Percentiles rank a stretch among this genome's conserved stretches.
These are phyloP conservation scores for Pyrenula massariospora DNA, from an alignment of 495 filamentous ascomycete genomes.

Conservation along the genomic window DNA sequence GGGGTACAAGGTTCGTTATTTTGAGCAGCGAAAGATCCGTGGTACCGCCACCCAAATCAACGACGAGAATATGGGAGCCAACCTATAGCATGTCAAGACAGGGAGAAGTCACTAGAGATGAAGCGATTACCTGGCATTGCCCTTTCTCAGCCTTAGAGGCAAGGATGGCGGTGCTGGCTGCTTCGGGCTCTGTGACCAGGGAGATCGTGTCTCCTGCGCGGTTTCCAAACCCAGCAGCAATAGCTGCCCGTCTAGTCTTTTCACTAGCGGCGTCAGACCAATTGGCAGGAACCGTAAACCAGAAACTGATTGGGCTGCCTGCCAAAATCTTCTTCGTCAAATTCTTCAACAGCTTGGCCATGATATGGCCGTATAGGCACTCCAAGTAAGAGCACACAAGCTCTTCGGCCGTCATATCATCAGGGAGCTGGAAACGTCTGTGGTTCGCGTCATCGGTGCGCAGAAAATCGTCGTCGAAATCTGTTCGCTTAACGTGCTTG, in stretches of 20 bases:
- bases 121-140: neutral
- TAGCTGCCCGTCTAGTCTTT: conserved; percentile 22
- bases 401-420: conserved; percentile 15
- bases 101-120: neutral
- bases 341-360: conserved; percentile 14
- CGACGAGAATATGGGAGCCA: conserved; percentile 10
- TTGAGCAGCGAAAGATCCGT: conserved; percentile 19
- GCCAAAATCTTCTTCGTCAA: conserved; percentile 21
- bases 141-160: neutral
- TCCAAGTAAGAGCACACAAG: conserved; percentile 30
- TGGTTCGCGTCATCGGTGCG: neutral
- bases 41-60: conserved; percentile 28
- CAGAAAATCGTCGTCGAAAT: conserved; percentile 5
- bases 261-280: conserved; percentile 11
- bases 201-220: conserved; percentile 16
- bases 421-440: conserved; percentile 3
- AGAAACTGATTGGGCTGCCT: conserved; percentile 13
- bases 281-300: conserved; percentile 14
- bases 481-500: conserved; percentile 1
- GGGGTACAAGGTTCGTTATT: conserved; percentile 23
- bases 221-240: conserved; percentile 36
- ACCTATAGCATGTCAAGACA: neutral
- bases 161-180: conserved; percentile 20
- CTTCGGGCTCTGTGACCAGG: conserved; percentile 52
- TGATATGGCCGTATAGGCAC: conserved; percentile 28